Evolutionary conservation across 805 yeast species (phyloP), one percentile per base, ranked within the genome.

Genomic region (Candida coleopterorum): DNA sequence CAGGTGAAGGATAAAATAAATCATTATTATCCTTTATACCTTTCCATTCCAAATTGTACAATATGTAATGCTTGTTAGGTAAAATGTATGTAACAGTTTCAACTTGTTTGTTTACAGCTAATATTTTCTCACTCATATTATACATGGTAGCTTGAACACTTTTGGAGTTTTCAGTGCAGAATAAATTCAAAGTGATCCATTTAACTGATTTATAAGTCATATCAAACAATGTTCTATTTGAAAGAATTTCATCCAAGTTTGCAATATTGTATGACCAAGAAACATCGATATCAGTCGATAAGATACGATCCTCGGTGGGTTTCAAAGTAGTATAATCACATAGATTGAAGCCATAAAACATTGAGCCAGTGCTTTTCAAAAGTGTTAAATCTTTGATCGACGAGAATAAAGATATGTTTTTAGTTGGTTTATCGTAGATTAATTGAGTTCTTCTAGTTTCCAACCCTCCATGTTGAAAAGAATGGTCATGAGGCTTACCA

Each of bases 111-210:
- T 76, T 81, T 35, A 51, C 53, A 34, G 64, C 68, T 55, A 89
- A 72, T 45, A 89, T 85, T 44, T 75, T 78, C 45, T 77, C 72
- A 26, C 85, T 74, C 93, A 89, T 89, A 72, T 87, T 85, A 72
- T 77, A 89, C 96, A 89, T 90, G 41, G 96, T 89, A 31, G 95
- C 96, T 68, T 89, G 97, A 32, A 89, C 97, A 18, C 95, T 84
- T n/a, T 96, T 78, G 8, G 95, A 85, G 60, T 85, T 78, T 62
- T 89, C 96, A 34, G 74, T 59, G 12, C 96, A 96, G 61, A 89
- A 89, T 41, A 72, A 70, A 37, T 77, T 81, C 50, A 88, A 71
- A 1, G 96, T 87, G 50, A 76, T 72, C 26, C 66, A 68, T 51
- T 86, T 74, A 14, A 86, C 93, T 10, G 58, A 53, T n/a, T 66